A percentile compares a stretch with the other conserved stretches of the same genome.
These are phyloP conservation scores for Metschnikowia drakensbergensis DNA, from an alignment of 805 yeast genomes.

Conservation along the genomic window DNA sequence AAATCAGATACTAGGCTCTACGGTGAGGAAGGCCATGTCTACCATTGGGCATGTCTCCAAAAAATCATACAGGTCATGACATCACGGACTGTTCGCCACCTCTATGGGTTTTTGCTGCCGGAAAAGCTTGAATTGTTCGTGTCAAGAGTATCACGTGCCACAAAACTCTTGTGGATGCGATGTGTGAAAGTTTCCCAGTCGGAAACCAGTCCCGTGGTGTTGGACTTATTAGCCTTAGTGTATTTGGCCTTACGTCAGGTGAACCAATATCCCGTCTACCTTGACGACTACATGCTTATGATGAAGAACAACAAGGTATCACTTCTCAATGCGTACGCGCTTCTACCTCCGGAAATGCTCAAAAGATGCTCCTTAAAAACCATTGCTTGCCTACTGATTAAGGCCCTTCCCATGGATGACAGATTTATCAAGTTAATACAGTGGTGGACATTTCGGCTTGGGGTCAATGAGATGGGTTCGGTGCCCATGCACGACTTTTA, in stretches of 20 bases:
- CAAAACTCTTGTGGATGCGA: slow-evolving; percentile 32
- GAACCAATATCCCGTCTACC: slow-evolving; percentile 45
- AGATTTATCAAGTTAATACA: slow-evolving; percentile 28
- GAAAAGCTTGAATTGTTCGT: not conserved
- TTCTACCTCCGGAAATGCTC: slow-evolving; percentile 36
- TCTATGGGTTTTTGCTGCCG: not conserved
- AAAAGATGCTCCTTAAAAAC: slow-evolving; percentile 28
- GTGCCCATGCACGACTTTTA: slow-evolving; percentile 27
- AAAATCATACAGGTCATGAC: slow-evolving; percentile 42
- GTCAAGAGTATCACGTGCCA: slow-evolving; percentile 1
- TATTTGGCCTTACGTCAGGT: slow-evolving; percentile 50
- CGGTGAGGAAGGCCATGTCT: slow-evolving; percentile 46
- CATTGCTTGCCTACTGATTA: slow-evolving; percentile 39
- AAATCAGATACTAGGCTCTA: slow-evolving; percentile 23
- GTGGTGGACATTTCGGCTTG: slow-evolving; percentile 7
- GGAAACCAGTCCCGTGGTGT: slow-evolving; percentile 18
- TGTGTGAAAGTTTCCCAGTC: slow-evolving; percentile 10
- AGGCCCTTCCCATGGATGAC: slow-evolving; percentile 35
- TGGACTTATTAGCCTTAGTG: slow-evolving; percentile 37
- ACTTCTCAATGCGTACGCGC: slow-evolving; percentile 36
- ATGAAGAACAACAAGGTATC: slow-evolving; percentile 47
- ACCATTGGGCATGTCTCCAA: slow-evolving; percentile 49
- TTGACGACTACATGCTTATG: slow-evolving; percentile 45
- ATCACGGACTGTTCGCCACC: slow-evolving; percentile 13
- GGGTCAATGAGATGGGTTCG: slow-evolving; percentile 1